phyloP scores from a whole-genome alignment of 1,139 yeast species.

The Sugiyamaella novakii region DNA sequence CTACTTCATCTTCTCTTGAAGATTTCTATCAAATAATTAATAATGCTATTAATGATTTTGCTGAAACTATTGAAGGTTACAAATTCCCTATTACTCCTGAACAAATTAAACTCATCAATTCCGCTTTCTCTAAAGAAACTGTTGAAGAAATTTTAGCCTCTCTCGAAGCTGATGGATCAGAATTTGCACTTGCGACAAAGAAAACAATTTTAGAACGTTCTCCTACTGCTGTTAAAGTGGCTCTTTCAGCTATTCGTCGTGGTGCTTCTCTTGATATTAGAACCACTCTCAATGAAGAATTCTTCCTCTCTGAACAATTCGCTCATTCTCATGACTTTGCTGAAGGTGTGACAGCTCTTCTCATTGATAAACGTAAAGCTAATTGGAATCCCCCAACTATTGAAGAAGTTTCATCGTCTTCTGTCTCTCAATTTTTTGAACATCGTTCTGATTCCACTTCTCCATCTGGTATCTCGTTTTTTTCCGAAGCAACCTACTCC shows the following conservation, averaged over 20 bases:
- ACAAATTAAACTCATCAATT: constrained; percentile 64
- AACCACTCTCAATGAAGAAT: constrained; percentile 71
- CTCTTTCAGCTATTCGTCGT: constrained; percentile 66
- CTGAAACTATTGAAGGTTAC: constrained; percentile 66
- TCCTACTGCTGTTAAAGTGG: constrained; percentile 75
- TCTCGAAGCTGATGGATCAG: constrained; percentile 58
- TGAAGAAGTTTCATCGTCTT: constrained; percentile 38
- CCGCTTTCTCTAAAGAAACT: constrained; percentile 60
- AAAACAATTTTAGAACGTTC: constrained; percentile 63
- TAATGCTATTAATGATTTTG: constrained; percentile 74
- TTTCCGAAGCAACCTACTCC: constrained; percentile 51
- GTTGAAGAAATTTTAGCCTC: constrained; percentile 64
- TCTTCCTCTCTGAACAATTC: constrained; percentile 75
- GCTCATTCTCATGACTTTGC: constrained; percentile 67
- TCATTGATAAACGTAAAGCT: constrained; percentile 64
- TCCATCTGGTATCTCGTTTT: constrained; percentile 43
- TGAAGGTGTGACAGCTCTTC: constrained; percentile 74
- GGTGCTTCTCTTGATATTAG: constrained; percentile 63
- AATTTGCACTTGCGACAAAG: constrained; percentile 65
- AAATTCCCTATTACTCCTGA: constrained; percentile 59
- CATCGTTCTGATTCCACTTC: constrained; percentile 34
- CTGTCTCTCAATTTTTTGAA: constrained; percentile 36
- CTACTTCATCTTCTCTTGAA: constrained; percentile 24
- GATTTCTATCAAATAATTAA: constrained; percentile 61
- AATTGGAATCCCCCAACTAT: constrained; percentile 51